Base-by-base conservation (phyloP, 208 protist species). In the Trypanosoma congolense region DNA sequence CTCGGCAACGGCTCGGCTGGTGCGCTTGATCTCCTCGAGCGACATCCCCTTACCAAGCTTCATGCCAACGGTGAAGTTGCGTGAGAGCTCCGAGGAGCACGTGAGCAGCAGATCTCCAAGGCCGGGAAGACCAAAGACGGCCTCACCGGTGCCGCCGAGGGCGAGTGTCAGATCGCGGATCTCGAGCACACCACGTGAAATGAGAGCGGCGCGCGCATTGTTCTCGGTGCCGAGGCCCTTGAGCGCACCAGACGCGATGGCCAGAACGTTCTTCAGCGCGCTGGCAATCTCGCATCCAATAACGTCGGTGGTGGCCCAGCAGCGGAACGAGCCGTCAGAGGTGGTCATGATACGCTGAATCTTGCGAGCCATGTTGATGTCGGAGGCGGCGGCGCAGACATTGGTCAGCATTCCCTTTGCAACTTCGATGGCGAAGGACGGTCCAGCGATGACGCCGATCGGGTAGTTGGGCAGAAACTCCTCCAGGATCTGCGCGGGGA, bases 211-310 rank as follows among this genome's bases (percentile, higher is more conserved):
- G 19, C 86, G 78, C 21, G 82, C 83, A 64, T 94, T 90, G 41
- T 62, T 42, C 28, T 78, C 86, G 50, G 83, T 77, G 48, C 79
- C 83, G 30, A 92, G 78, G 16, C 84, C 87, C 33, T 58, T 72
- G 29, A 76, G 44, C 24, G 83, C 56, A 40, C 87, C 90, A 21
- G 87, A 90, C 36, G 77, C 83, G 65, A 93, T 94, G 52, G 82
- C 84, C 44, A 96, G 65, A 21, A 96, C 88, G 72, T 95, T 96
- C 72, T 95, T 94, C 26, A 95, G 47, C n/a, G 91, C 87, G 62
- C 88, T 92, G 44, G 82, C 72, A 24, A 96, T 76, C 73, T 97
- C 89, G 38, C 80, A 89, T 18, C 92, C 92, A 33, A 90, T 65
- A 14, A 66, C 75, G 62, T 97, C 92, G 43, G 79, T 83, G 9